These are phyloP conservation scores for Thymus quinquecostatus DNA, from an alignment of 257 asterid species.

Conservation along the genomic window DNA sequence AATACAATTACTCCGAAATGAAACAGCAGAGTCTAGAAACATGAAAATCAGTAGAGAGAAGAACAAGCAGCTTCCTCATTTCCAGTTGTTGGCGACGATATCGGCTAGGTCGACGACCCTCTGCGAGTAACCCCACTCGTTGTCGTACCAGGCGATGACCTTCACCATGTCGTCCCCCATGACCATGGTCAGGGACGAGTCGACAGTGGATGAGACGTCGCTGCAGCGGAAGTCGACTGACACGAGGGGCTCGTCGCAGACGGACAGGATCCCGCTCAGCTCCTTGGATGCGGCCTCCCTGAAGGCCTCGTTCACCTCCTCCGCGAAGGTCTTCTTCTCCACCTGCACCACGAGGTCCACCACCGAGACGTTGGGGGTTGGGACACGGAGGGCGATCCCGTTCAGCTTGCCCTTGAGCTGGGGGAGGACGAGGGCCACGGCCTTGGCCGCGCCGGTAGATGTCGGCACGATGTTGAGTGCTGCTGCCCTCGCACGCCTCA, in stretches of 20 bases:
- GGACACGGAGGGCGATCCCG: slow-evolving; percentile 98
- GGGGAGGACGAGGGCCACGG: slow-evolving; percentile 92
- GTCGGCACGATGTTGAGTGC: slow-evolving; percentile 97
- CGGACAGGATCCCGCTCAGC: slow-evolving; percentile 73
- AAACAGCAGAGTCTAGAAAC: slow-evolving; percentile 41
- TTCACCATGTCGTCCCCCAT: slow-evolving; percentile 99
- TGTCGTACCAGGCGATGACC: slow-evolving; percentile 98
- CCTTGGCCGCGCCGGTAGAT: slow-evolving; percentile 96
- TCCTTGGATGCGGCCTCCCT: slow-evolving; percentile 81
- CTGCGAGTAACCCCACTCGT: slow-evolving; percentile 99
- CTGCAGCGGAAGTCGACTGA: slow-evolving; percentile 92
- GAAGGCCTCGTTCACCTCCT: slow-evolving; percentile 92
- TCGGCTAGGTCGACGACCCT: slow-evolving; percentile 98
- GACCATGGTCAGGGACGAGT: slow-evolving; percentile 89
- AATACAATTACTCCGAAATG: slow-evolving; percentile 41
- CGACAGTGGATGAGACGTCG: slow-evolving; percentile 90
- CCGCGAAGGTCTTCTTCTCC: slow-evolving; percentile 91
- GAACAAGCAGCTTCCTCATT: slow-evolving; percentile 31
- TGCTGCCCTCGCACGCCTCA: slow-evolving; percentile 95
- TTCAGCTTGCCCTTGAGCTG: slow-evolving; percentile 91
- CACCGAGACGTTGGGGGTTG: slow-evolving; percentile 91
- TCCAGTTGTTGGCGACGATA: slow-evolving; percentile 94
- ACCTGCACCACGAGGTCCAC: slow-evolving; percentile 95
- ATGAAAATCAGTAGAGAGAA: slow-evolving; percentile 18
- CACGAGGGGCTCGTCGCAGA: slow-evolving; percentile 91